Evolutionary conservation across 2,329 filamentous ascomycete genomes (phyloP).

Genomic region (Botrytis paeoniae): DNA sequence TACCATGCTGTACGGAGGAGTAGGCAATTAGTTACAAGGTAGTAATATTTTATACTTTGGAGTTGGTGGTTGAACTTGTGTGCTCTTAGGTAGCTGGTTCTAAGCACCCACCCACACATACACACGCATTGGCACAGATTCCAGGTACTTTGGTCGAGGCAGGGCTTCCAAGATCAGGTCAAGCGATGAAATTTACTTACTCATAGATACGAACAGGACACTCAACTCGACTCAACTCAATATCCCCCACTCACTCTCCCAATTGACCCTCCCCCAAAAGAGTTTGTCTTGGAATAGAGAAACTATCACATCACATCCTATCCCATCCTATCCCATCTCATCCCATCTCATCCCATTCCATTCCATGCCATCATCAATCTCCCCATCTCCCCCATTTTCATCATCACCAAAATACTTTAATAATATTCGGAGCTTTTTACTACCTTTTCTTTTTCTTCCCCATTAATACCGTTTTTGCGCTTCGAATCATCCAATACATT

Average conservation of each 20-base stretch:
- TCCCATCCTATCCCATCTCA: background rate
- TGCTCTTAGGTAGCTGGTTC: background rate
- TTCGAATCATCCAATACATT: background rate
- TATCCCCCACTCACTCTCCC: background rate
- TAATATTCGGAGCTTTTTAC: background rate
- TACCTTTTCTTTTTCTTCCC: background rate
- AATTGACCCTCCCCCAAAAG: background rate
- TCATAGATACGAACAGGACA: background rate
- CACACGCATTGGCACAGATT: background rate
- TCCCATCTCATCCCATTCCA: background rate
- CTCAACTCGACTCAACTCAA: background rate
- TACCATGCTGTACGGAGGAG: background rate
- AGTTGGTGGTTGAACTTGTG: background rate
- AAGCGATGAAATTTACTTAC: background rate
- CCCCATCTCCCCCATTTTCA: background rate
- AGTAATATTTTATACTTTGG: background rate
- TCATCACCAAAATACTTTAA: background rate
- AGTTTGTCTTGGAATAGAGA: background rate
- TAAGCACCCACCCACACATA: too few species aligned
- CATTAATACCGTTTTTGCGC: background rate
- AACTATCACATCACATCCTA: background rate
- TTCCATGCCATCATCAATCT: background rate
- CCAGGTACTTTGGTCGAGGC: background rate
- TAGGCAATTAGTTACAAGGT: background rate
- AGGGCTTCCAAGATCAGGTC: background rate